Percentiles rank a stretch among this genome's conserved stretches.
These are phyloP conservation scores for Podospora pseudocomata DNA, from an alignment of 495 filamentous ascomycete genomes.

Conservation along the genomic window DNA sequence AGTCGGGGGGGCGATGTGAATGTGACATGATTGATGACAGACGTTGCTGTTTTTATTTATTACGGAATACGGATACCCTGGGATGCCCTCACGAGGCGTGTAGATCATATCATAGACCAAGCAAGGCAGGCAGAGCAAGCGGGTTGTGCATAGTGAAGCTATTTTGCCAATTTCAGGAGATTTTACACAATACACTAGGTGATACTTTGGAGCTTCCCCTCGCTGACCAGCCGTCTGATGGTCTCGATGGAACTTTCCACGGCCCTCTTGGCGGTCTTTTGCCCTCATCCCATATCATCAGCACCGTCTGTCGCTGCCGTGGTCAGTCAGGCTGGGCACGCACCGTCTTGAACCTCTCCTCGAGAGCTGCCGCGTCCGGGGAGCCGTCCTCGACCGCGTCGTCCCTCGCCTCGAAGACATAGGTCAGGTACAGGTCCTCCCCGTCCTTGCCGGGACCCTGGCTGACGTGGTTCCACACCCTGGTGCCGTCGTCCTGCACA, in stretches of 20 bases:
- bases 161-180: too few species aligned
- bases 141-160: too few species aligned
- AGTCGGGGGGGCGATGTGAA: not conserved
- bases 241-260: conserved; percentile 40
- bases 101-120: not conserved
- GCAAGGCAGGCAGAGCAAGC: too few species aligned
- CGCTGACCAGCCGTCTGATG: conserved; percentile 32
- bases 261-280: conserved; percentile 38
- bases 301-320: conserved; percentile 26
- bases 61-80: too few species aligned
- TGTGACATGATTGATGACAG: not conserved
- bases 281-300: conserved; percentile 16
- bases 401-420: conserved; percentile 41
- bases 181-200: too few species aligned
- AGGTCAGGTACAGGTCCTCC: conserved; percentile 36
- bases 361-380: conserved; percentile 7
- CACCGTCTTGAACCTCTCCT: conserved; percentile 26
- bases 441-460: conserved; percentile 23
- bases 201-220: conserved; percentile 25
- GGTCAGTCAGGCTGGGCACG: not conserved
- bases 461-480: conserved; percentile 35
- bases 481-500: conserved; percentile 36
- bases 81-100: not conserved
- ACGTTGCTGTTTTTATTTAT: not conserved
- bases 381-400: conserved; percentile 26